These are phyloP conservation scores for Solanum stenotomum DNA, from an alignment of 257 asterid species.

Conservation along the genomic window DNA sequence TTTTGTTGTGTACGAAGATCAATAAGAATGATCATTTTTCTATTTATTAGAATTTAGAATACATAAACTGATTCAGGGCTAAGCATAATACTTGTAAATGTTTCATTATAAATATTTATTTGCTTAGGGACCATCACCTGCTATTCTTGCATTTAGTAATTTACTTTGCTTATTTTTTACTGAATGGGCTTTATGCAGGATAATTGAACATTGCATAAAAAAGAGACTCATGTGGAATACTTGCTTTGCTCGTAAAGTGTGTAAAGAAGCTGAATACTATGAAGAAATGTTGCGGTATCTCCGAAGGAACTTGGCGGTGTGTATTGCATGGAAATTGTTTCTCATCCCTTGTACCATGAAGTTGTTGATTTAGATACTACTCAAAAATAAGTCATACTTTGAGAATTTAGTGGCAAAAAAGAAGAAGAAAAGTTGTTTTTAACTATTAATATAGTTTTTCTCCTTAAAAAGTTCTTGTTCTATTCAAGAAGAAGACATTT, in stretches of 20 bases:
- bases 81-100: neutral
- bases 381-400: neutral
- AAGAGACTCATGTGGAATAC: slow-evolving; percentile 76
- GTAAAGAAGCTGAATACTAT: slow-evolving; percentile 94
- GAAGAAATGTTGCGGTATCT: slow-evolving; percentile 98
- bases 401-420: neutral
- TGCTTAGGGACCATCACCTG: neutral
- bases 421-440: neutral
- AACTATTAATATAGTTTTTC: neutral
- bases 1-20: neutral
- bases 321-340: slow-evolving; percentile 16
- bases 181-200: slow-evolving; percentile 40
- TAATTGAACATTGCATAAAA: slow-evolving; percentile 81
- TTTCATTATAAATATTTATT: neutral
- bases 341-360: neutral
- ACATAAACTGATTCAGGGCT: neutral
- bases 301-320: slow-evolving; percentile 83
- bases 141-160: neutral
- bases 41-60: neutral
- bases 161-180: neutral
- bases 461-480: neutral
- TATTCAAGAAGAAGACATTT: neutral
- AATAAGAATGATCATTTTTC: neutral
- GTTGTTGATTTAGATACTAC: neutral
- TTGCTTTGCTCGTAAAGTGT: slow-evolving; percentile 86